These are phyloP conservation scores for Letharia lupina DNA, from an alignment of 495 filamentous ascomycete species.

Conservation along the genomic window DNA sequence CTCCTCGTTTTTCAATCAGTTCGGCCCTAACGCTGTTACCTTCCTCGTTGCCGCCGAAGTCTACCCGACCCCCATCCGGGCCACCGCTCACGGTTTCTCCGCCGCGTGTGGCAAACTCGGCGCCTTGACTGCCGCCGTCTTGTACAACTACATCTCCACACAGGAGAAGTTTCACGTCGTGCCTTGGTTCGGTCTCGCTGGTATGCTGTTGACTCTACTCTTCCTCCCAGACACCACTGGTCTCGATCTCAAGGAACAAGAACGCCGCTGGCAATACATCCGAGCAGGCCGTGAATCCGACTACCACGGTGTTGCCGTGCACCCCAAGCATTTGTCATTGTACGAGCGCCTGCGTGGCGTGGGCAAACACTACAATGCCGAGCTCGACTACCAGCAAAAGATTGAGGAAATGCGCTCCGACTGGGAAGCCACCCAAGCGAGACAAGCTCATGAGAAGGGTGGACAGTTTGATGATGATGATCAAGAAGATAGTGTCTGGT, in stretches of 20 bases:
- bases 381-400: conserved; percentile 68
- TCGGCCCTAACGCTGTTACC: conserved; percentile 84
- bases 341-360: conserved; percentile 67
- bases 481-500: conserved; percentile 32
- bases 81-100: conserved; percentile 82
- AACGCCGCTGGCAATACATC: conserved; percentile 77
- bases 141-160: conserved; percentile 78
- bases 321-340: conserved; percentile 72
- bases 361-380: conserved; percentile 69
- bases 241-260: conserved; percentile 88
- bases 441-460: conserved; percentile 41
- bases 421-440: conserved; percentile 50
- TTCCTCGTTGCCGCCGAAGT: conserved; percentile 90
- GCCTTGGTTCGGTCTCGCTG: conserved; percentile 82
- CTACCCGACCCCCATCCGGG: conserved; percentile 81
- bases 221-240: conserved; percentile 92
- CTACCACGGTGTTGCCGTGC: conserved; percentile 83
- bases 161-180: conserved; percentile 77
- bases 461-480: conserved; percentile 25
- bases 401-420: conserved; percentile 67
- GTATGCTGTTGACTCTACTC: conserved; percentile 64
- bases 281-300: conserved; percentile 62
- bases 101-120: conserved; percentile 78
- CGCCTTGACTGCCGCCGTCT: conserved; percentile 70
- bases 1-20: conserved; percentile 92